Evolutionary conservation across 2,329 filamentous ascomycete species (phyloP).

Genomic region (Mycosphaerella arachidis): DNA sequence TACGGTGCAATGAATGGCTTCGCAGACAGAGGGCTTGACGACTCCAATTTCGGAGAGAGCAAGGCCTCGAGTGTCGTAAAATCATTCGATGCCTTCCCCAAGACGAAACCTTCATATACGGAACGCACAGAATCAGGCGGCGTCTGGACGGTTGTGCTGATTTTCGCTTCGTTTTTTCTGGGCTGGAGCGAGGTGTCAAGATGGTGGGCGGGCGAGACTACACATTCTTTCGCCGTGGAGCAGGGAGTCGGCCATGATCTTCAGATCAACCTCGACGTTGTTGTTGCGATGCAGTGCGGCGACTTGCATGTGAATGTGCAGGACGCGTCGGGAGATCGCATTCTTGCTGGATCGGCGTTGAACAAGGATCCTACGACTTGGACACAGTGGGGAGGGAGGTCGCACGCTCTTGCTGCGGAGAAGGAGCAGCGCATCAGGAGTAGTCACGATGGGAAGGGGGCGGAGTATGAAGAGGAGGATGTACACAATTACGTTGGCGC

Average conservation of each 20-base stretch:
- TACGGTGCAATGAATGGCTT: conserved; percentile 68
- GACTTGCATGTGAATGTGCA: conserved; percentile 96
- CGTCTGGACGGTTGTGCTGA: conserved; percentile 85
- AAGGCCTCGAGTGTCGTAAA: conserved; percentile 57
- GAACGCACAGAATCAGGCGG: conserved; percentile 79
- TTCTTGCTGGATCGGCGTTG: conserved; percentile 72
- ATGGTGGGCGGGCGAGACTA: conserved; percentile 81
- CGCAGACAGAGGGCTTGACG: conserved; percentile 64
- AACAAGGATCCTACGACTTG: conserved; percentile 74
- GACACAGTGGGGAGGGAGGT: conserved; percentile 75
- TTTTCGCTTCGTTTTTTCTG: conserved; percentile 68
- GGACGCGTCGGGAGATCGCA: conserved; percentile 87
- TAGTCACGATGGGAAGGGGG: conserved; percentile 58
- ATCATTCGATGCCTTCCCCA: conserved; percentile 97
- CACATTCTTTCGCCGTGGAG: conserved; percentile 89
- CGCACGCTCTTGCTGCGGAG: conserved; percentile 51
- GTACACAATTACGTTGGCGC: conserved; percentile 83
- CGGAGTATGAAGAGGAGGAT: conserved; percentile 68
- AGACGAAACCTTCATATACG: conserved; percentile 91
- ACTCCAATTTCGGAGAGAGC: conserved; percentile 70
- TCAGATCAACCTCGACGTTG: conserved; percentile 94
- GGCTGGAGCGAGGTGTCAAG: conserved; percentile 70
- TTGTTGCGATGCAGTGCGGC: conserved; percentile 79
- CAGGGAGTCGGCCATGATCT: conserved; percentile 81
- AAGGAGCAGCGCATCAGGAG: conserved; percentile 50